Evolutionary conservation across 306 rosid genomes (phyloP), one percentile per base, ranked within the genome.

Genomic region (Quercus engelmannii): DNA sequence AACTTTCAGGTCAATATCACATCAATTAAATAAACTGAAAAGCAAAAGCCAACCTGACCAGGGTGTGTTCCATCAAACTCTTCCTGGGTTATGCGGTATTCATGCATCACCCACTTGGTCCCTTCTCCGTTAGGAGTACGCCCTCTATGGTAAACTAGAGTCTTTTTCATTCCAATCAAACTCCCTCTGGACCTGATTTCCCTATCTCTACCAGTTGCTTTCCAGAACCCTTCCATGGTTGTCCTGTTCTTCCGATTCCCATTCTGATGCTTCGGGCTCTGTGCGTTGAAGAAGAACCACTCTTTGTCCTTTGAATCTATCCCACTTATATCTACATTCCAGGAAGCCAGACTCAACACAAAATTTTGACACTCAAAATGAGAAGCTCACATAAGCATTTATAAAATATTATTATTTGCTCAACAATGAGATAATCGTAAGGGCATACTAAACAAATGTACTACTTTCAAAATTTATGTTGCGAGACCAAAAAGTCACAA

Each of bases 231-330:
- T 15, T 79, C 84, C 49, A 0, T 61, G 6, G 99, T 96, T 51
- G 97, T 93, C 82, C 99, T 83, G 85, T 96, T 96, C 86, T 89
- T 86, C 67, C 14, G 14, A 80, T 89, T 84, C 21, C 99, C 99
- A 69, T 89, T 96, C 14, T 94, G 97, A 65, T 93, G 90, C 89
- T 96, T 96, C 18, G 85, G 79, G 78, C 91, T 98, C 88, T 85
- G 94, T 0, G 93, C 97, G 74, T 97, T 90, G 86, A 96, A 96
- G 90, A 96, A 93, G 88, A 90, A 93, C 99, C 99, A 93, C 82
- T 93, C 96, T 1, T 87, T 94, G 85, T 96, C 99, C 86, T 90
- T 87, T 31, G 92, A 88, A 78, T 83, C 55, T 76, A 95, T 57
- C 82, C 87, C 87, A 1, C 96, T 90, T 72, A 90, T 88, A 83